These are phyloP conservation scores for Basipetospora chlamydospora DNA, from an alignment of 2,329 filamentous ascomycete genomes.

Conservation along the genomic window DNA sequence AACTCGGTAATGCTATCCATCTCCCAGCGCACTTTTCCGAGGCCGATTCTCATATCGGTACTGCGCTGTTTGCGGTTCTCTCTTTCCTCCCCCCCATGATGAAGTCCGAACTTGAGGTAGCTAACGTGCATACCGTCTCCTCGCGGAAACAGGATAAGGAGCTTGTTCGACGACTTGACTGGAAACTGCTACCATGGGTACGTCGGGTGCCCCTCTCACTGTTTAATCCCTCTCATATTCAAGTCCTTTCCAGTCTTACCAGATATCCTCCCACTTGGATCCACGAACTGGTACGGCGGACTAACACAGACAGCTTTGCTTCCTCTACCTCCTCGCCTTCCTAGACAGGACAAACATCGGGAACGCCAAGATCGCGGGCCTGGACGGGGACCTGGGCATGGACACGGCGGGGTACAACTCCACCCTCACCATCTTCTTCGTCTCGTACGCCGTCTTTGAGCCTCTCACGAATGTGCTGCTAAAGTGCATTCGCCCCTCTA, in stretches of 20 bases:
- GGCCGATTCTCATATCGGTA: too few relatives aligned
- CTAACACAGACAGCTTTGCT: constrained; percentile 33
- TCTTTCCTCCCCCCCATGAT: too few relatives aligned
- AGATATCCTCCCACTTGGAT: not conserved
- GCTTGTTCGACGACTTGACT: constrained; percentile 4
- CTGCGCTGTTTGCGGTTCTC: too few relatives aligned
- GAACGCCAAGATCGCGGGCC: constrained; percentile 44
- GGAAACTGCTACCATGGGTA: constrained; percentile 5
- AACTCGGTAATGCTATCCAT: too few relatives aligned
- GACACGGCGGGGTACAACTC: constrained; percentile 41
- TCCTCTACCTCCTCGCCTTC: constrained; percentile 52
- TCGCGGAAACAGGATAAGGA: constrained; percentile 3
- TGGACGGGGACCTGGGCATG: constrained; percentile 21
- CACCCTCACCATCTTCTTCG: constrained; percentile 50
- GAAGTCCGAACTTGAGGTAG: too few relatives aligned
- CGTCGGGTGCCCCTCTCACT: too few relatives aligned
- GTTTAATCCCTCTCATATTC: too few relatives aligned
- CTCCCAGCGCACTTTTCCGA: too few relatives aligned
- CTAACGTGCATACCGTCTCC: too few relatives aligned
- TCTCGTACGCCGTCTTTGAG: constrained; percentile 53
- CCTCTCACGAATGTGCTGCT: constrained; percentile 50
- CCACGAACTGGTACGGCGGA: not conserved
- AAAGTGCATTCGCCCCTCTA: constrained; percentile 49
- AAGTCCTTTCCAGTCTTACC: not conserved
- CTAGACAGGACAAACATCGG: constrained; percentile 27